Evolutionary conservation across 2,329 filamentous ascomycete species (phyloP).

Genomic region (Chlorencoelia australis): DNA sequence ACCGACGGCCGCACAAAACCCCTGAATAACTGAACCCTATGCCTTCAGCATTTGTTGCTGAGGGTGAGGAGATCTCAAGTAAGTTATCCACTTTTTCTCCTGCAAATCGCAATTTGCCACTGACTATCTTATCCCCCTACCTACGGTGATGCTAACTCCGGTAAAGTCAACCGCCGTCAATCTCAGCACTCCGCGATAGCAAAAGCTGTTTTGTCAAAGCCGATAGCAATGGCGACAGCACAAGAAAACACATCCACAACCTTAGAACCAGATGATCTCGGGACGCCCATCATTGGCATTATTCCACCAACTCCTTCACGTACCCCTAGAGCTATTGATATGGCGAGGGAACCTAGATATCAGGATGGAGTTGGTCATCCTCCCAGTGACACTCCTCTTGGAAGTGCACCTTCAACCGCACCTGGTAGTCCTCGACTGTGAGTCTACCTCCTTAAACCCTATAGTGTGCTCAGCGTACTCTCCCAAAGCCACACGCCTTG

Average conservation of each 20-base stretch:
- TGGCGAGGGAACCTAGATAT: not conserved
- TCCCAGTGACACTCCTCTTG: constrained; percentile 16
- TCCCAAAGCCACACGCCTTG: too few relatives aligned
- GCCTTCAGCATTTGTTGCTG: constrained; percentile 8
- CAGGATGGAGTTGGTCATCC: constrained; percentile 10
- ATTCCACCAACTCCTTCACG: too few relatives aligned
- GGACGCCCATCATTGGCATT: constrained; percentile 6
- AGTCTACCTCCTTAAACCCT: constrained; percentile 6
- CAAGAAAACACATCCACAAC: constrained; percentile 1
- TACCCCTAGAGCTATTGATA: too few relatives aligned
- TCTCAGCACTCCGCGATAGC: constrained; percentile 6
- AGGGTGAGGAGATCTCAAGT: constrained; percentile 2
- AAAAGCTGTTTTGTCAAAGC: constrained; percentile 4
- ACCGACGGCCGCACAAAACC: not conserved
- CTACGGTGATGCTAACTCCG: constrained; percentile 3
- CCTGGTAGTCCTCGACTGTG: constrained; percentile 26
- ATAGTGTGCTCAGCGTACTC: too few relatives aligned
- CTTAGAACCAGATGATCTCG: constrained; percentile 3
- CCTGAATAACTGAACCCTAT: too few relatives aligned
- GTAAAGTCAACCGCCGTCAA: constrained; percentile 7
- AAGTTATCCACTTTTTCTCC: constrained; percentile 3
- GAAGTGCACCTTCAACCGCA: constrained; percentile 22
- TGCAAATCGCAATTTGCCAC: too few relatives aligned
- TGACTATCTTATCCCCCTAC: not conserved
- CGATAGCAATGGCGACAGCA: constrained; percentile 3